Conservation (phyloP, 2,329 filamentous ascomycete species). For the Aspergillus melleus region DNA sequence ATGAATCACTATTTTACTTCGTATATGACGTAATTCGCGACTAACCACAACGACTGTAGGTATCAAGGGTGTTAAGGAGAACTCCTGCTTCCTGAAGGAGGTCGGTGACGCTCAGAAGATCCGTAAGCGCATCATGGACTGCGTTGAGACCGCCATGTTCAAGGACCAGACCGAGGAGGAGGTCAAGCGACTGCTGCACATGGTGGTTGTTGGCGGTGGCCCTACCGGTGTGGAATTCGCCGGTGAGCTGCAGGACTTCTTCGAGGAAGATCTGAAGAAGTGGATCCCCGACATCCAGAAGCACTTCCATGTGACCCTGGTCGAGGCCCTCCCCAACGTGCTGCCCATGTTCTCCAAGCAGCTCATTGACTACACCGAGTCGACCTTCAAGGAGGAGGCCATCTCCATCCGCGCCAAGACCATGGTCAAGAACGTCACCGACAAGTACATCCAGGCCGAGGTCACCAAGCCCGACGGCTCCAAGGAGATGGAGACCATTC, state of each 20-base stretch:
- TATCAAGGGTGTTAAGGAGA: constrained; percentile 89
- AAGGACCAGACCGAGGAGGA: constrained; percentile 90
- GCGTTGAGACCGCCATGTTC: constrained; percentile 96
- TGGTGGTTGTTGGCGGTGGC: constrained; percentile 93
- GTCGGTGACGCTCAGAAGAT: constrained; percentile 94
- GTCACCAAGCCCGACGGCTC: constrained; percentile 76
- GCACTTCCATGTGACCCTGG: constrained; percentile 95
- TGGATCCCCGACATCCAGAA: constrained; percentile 94
- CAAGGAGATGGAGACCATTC: constrained; percentile 78
- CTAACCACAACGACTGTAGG: constrained; percentile 39
- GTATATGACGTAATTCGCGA: background rate
- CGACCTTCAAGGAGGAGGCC: constrained; percentile 97
- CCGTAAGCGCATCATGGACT: constrained; percentile 99
- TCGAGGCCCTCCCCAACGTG: constrained; percentile 92
- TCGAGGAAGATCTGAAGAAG: constrained; percentile 96
- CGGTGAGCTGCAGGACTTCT: constrained; percentile 97
- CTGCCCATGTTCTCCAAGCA: constrained; percentile 99
- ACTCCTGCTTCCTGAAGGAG: constrained; percentile 98
- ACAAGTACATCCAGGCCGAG: constrained; percentile 90
- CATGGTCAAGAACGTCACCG: constrained; percentile 96
- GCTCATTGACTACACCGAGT: constrained; percentile 98
- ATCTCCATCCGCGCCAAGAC: constrained; percentile 98
- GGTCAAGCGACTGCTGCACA: constrained; percentile 90
- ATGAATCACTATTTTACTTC: constrained; percentile 24
- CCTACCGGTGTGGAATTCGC: constrained; percentile 98